phyloP scores from a whole-genome alignment of 2,329 filamentous ascomycete species.

The Macrophomina pseudophaseolina region DNA sequence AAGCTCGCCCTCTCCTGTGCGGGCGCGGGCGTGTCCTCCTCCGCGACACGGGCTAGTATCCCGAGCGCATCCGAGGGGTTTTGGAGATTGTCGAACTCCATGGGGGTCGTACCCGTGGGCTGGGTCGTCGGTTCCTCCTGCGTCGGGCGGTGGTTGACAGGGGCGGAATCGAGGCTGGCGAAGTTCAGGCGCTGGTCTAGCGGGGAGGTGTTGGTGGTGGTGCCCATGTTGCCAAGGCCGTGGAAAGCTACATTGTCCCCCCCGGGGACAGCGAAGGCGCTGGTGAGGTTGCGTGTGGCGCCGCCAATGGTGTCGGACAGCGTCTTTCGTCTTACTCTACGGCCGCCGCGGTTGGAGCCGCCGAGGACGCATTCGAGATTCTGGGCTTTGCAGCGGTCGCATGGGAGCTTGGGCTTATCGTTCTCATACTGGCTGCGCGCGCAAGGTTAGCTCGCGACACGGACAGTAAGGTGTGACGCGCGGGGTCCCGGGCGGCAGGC shows the following conservation, averaged over 20 bases:
- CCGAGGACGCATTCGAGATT: conserved; percentile 64
- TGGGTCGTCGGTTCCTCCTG: conserved; percentile 6
- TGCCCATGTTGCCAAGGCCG: conserved; percentile 44
- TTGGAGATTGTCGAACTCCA: conserved; percentile 50
- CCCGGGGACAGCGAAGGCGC: conserved; percentile 27
- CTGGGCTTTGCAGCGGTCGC: conserved; percentile 63
- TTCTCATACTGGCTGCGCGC: conserved; percentile 41
- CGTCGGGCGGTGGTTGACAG: conserved; percentile 5
- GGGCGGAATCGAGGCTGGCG: conserved; percentile 1
- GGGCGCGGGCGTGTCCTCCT: conserved; percentile 32
- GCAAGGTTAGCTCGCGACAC: not conserved
- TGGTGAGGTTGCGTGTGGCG: conserved; percentile 33
- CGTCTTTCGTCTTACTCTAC: conserved; percentile 58
- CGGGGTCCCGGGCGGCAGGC: not conserved
- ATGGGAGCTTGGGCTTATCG: conserved; percentile 58
- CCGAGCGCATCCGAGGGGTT: conserved; percentile 57
- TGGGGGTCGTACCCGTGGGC: conserved; percentile 25
- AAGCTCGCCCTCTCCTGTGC: conserved; percentile 13
- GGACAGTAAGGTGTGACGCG: not conserved
- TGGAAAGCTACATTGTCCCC: conserved; percentile 41
- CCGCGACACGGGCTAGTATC: conserved; percentile 54
- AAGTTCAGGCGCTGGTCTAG: conserved; percentile 19
- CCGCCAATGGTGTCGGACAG: conserved; percentile 37
- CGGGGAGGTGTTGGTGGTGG: conserved; percentile 30
- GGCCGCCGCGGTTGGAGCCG: conserved; percentile 63